Conservation (phyloP, 2,329 filamentous ascomycete species). For the Torrubiellomyces zombiae region DNA sequence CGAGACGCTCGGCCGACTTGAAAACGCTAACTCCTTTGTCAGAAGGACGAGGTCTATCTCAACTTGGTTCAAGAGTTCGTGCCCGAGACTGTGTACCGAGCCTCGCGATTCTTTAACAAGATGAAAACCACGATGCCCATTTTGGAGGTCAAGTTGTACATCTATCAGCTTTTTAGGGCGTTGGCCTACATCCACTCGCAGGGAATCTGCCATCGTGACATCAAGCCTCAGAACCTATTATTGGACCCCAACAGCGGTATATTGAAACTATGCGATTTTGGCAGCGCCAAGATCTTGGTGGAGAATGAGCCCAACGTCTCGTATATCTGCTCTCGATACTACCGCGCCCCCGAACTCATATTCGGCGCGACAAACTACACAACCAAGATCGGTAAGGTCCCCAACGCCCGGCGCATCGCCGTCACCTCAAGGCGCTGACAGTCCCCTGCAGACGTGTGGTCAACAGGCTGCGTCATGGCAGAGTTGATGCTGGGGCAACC, state of each 20-base stretch:
- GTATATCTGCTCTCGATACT: slow-evolving; percentile 98
- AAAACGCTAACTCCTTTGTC: slow-evolving; percentile 4
- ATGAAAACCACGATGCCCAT: slow-evolving; percentile 99
- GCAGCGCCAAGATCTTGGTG: slow-evolving; percentile 94
- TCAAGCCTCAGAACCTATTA: slow-evolving; percentile 96
- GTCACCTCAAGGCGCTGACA: slow-evolving; percentile 2
- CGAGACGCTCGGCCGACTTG: no score
- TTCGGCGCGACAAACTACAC: slow-evolving; percentile 99
- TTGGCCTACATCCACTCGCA: slow-evolving; percentile 98
- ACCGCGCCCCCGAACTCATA: slow-evolving; percentile 92
- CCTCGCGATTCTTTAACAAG: slow-evolving; percentile 98
- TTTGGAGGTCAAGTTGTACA: slow-evolving; percentile 97
- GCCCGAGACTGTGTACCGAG: slow-evolving; percentile 94
- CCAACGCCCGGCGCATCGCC: slow-evolving; percentile 2
- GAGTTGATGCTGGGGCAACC: slow-evolving; percentile 98
- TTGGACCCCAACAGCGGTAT: slow-evolving; percentile 83
- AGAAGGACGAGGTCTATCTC: slow-evolving; percentile 98
- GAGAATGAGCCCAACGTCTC: slow-evolving; percentile 99
- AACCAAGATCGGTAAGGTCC: slow-evolving; percentile 83
- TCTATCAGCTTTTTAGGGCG: slow-evolving; percentile 96
- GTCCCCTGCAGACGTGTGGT: slow-evolving; percentile 79
- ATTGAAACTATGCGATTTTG: slow-evolving; percentile 96
- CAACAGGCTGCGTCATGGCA: slow-evolving; percentile 97
- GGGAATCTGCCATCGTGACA: slow-evolving; percentile 96
- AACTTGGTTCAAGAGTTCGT: slow-evolving; percentile 97